Evolutionary conservation across 1,139 yeast genomes (phyloP), one percentile per base, ranked within the genome.

Genomic region (Diutina sp.): DNA sequence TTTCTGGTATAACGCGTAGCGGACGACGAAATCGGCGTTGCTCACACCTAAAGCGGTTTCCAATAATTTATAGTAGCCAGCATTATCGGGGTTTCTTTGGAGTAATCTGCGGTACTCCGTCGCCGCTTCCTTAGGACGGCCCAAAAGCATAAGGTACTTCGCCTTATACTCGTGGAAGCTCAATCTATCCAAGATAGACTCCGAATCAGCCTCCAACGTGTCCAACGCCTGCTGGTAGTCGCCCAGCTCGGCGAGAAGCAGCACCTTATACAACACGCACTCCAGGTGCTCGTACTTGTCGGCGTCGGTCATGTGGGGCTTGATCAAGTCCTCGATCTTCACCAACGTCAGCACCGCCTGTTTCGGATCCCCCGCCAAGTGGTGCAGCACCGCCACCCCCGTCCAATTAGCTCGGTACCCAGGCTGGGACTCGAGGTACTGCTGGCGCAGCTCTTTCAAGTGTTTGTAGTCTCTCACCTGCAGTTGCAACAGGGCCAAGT

Each of bases 371-470:
- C 80, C 79, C 65, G 80, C 81, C 66, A 91, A 75, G 67, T 88
- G 90, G 65, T 87, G 90, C 0, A 97, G 96, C 48, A 89, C 77
- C 0, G 97, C 97, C 57, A 88, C 76, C 0, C 87, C 86, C 2
- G 96, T 87, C 97, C 98, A 95, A 65, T 90, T 87, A 62, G 95
- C 93, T 61, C 97, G 80, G 66, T 82, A 86, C 0, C 96, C 96
- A 12, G 96, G 86, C 63, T 83, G 87, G 51, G 80, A 79, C 63
- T 87, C 89, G 69, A 95, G 77, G 65, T 84, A 83, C 54, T 78
- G 77, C 60, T 82, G 83, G 64, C 98, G 80, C 2, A 93, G 79
- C 18, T 72, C 78, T 7, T 79, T 77, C 61, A 88, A 77, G 46
- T 78, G 78, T 62, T 79, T 81, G 67, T 75, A 90, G 65, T 89